A percentile compares a stretch with the other conserved stretches of the same genome.
Conservation (phyloP, 1,139 yeast genomes). For the Zhuliangozyma blackwelliae region DNA sequence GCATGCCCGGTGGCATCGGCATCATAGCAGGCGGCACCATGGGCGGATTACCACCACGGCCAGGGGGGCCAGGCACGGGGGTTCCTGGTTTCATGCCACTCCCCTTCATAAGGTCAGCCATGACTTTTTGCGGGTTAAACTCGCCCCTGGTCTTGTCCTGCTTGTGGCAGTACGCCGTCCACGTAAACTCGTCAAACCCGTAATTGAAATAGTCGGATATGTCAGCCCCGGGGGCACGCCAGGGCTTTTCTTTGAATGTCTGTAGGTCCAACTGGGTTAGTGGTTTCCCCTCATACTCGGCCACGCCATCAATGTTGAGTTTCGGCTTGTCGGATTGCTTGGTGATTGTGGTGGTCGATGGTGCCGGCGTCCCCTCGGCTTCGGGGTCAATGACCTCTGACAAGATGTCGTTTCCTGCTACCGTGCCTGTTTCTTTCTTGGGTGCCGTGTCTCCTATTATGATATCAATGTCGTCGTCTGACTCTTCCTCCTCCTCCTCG, state of each 20-base stretch:
- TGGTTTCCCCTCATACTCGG: conserved; percentile 77
- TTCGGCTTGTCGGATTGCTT: conserved; percentile 37
- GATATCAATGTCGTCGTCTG: conserved; percentile 44
- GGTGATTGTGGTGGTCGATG: conserved; percentile 22
- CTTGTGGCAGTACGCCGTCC: conserved; percentile 89
- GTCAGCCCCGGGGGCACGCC: conserved; percentile 98
- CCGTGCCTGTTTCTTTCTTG: conserved; percentile 18
- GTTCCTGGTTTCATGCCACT: conserved; percentile 8
- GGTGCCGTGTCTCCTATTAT: conserved; percentile 28
- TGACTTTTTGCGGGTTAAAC: conserved; percentile 58
- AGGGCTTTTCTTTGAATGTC: conserved; percentile 86
- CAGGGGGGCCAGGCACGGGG: background rate
- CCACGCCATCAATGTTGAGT: conserved; percentile 75
- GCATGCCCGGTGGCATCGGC: conserved; percentile 8
- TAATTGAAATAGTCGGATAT: conserved; percentile 90
- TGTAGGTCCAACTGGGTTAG: conserved; percentile 81
- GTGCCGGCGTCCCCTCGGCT: conserved; percentile 12
- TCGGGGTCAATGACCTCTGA: conserved; percentile 45
- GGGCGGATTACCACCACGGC: conserved; percentile 3
- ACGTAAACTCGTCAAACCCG: conserved; percentile 93
- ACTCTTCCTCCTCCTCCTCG: conserved; percentile 23
- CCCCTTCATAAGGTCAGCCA: conserved; percentile 40
- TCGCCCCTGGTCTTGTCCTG: conserved; percentile 81
- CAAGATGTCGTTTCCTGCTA: conserved; percentile 19
- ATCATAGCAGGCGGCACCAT: conserved; percentile 9